Base-by-base conservation (phyloP, 257 asterid species). In the Handroanthus guayacan region DNA sequence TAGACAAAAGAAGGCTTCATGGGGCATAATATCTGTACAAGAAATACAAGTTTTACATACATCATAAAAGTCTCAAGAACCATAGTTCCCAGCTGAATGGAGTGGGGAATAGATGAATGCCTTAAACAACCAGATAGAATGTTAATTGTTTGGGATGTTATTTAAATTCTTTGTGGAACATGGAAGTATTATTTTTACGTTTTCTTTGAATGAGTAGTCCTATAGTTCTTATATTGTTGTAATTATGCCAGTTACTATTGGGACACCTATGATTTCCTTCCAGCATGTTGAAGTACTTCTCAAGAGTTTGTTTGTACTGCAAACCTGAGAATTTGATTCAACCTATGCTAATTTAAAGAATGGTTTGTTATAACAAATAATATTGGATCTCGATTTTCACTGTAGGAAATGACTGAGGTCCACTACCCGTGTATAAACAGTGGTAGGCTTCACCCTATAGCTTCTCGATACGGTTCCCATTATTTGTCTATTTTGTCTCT, bases 401-500 rank as follows among this genome's bases (percentile, higher is more conserved):
- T 3, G 11, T 60, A 38, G 44, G 64, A 45, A 41, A 51, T 80
- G 45, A n/a, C 58, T 71, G 48, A 64, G 43, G 62, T 36, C 55
- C 76, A 36, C 10, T 61, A 63, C 54, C 72, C 37, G 47, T 83
- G 81, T 67, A 38, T 20, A 18, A 41, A 38, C 18, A 60, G n/a
- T 60, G 48, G 13, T 36, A n/a, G 17, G 44, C 67, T 65, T 75
- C 62, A 20, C 45, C 9, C 67, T 50, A 54, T 58, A 70, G 58
- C 67, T 14, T 16, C 16, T 72, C 10, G 69, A 18, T 50, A 14
- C 64, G 69, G 67, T 71, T 73, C 38, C 14, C 0, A 39, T 45
- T 45, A 61, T 75, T 52, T 72, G 12, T 72, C 37, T 10, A 17
- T 16, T 71, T 4, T 65, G 51, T 72, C 43, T 13, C 62, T 41